These are phyloP conservation scores for Paramecium primaurelia DNA, from an alignment of 73 alveolate species.

Conservation along the genomic window DNA sequence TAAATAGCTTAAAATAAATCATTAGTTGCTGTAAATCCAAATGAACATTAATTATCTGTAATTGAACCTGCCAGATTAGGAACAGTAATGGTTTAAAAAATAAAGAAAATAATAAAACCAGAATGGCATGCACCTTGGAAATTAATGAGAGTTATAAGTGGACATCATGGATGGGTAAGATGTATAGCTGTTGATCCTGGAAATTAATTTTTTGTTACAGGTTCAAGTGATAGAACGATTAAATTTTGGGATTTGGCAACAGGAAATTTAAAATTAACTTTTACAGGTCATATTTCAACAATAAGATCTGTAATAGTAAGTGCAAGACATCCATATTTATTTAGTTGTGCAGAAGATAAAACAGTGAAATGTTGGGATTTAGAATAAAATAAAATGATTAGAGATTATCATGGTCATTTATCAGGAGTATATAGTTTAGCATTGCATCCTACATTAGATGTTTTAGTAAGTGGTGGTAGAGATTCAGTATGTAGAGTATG, in stretches of 20 bases:
- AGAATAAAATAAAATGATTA: constrained; percentile 96
- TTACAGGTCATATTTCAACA: constrained; percentile 98
- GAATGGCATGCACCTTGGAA: constrained; percentile 99
- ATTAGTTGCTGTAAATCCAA: background rate
- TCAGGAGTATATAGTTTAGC: constrained; percentile 92
- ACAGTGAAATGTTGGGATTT: constrained; percentile 97
- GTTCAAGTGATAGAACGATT: constrained; percentile 96
- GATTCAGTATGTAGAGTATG: constrained; percentile 96
- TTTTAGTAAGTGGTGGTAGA: constrained; percentile 94
- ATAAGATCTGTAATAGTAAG: constrained; percentile 70
- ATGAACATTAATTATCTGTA: constrained; percentile 42
- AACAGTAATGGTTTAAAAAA: constrained; percentile 51
- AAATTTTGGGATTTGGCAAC: constrained; percentile 99
- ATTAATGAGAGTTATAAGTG: constrained; percentile 95
- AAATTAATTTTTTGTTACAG: constrained; percentile 96
- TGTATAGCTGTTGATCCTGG: constrained; percentile 97
- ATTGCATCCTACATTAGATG: constrained; percentile 97
- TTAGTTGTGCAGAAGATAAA: constrained; percentile 96
- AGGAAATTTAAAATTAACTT: constrained; percentile 92
- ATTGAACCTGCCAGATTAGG: constrained; percentile 63
- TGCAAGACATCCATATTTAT: constrained; percentile 95
- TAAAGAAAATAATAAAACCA: constrained; percentile 81
- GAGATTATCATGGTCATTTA: constrained; percentile 97
- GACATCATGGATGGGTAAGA: constrained; percentile 99
- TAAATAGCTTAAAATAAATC: background rate